Conservation (phyloP, 768 basidiomycete genomes). For the Collybia mongolica region DNA sequence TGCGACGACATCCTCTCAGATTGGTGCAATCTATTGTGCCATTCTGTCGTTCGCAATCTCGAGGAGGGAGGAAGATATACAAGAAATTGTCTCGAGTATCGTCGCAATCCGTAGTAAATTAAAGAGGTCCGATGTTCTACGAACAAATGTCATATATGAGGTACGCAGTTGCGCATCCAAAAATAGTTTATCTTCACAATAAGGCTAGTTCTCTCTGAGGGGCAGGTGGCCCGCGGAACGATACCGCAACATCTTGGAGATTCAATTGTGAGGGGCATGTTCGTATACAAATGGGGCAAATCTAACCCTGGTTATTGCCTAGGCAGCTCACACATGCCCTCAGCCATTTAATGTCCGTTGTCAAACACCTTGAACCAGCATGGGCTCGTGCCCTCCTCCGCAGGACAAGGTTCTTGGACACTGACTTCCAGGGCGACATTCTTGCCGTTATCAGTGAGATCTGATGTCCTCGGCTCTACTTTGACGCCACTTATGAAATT, state of each 20-base stretch:
- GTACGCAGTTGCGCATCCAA: slow-evolving; percentile 26
- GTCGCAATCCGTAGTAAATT: slow-evolving; percentile 76
- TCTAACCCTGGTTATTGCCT: slow-evolving; percentile 6
- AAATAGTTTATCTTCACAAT: not conserved
- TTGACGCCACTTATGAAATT: not conserved
- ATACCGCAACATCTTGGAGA: slow-evolving; percentile 65
- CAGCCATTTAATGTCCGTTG: slow-evolving; percentile 70
- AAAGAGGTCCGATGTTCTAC: slow-evolving; percentile 54
- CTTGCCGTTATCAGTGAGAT: slow-evolving; percentile 76
- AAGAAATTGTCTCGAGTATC: slow-evolving; percentile 60
- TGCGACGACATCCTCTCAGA: slow-evolving; percentile 63
- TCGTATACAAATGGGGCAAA: not conserved
- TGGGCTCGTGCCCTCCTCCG: slow-evolving; percentile 79
- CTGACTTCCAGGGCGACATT: slow-evolving; percentile 82
- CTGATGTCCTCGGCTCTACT: not conserved
- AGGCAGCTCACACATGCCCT: slow-evolving; percentile 71
- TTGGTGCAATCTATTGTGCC: slow-evolving; percentile 74
- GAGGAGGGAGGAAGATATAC: slow-evolving; percentile 46
- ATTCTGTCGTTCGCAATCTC: slow-evolving; percentile 72
- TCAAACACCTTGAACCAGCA: slow-evolving; percentile 68
- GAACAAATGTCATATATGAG: slow-evolving; percentile 65
- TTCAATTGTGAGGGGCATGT: slow-evolving; percentile 55
- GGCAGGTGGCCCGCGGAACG: slow-evolving; percentile 81
- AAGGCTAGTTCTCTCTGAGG: slow-evolving; percentile 62
- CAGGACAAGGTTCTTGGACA: slow-evolving; percentile 72